Evolutionary conservation across 1,284 basidiomycete species (phyloP).

Genomic region (Athelia sp.): DNA sequence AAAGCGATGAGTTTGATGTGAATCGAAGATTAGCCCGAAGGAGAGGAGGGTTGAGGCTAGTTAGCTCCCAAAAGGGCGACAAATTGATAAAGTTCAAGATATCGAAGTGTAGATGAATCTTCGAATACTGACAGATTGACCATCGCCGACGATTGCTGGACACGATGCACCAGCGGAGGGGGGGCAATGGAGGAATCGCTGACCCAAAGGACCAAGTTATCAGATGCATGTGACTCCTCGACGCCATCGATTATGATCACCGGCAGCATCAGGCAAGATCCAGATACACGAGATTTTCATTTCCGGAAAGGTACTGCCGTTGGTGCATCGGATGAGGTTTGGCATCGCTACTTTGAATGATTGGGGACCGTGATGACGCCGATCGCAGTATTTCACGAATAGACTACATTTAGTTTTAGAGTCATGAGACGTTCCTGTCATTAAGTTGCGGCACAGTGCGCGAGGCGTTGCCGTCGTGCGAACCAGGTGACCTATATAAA

Average conservation of each 20-base stretch:
- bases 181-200: background rate
- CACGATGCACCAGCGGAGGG: background rate
- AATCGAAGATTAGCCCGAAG: too few relatives aligned
- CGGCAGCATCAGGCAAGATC: background rate
- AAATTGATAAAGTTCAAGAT: background rate
- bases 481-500: too few relatives aligned
- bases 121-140: background rate
- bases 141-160: background rate
- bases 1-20: too few relatives aligned
- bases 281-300: constrained; percentile 1
- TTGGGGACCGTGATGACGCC: background rate
- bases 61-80: background rate
- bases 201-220: background rate
- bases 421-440: background rate
- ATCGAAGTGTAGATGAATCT: background rate
- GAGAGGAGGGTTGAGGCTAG: background rate
- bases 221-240: background rate
- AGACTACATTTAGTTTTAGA: too few relatives aligned
- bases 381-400: background rate
- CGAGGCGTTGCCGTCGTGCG: too few relatives aligned
- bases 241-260: constrained; percentile 1
- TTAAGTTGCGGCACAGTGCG: too few relatives aligned
- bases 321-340: background rate
- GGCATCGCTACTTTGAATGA: background rate
- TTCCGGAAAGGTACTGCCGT: background rate